Evolutionary conservation across 2,329 filamentous ascomycete species (phyloP).

Genomic region (Trichophyton equinum): DNA sequence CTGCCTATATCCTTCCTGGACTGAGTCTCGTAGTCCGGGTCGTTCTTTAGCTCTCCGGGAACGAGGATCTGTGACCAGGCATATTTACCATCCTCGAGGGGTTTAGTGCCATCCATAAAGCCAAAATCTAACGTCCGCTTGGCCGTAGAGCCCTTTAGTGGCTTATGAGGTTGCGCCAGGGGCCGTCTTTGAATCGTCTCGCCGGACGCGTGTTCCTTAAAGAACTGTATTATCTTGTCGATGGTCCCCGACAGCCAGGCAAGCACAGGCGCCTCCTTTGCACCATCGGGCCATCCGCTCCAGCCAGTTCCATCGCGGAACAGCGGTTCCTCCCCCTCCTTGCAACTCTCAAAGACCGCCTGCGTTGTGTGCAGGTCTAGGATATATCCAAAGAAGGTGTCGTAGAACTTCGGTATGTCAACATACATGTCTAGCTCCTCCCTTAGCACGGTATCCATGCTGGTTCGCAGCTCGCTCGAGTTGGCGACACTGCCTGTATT

Average conservation of each 20-base stretch:
- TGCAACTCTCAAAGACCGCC: constrained; percentile 19
- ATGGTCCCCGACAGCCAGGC: constrained; percentile 15
- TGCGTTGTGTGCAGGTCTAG: constrained; percentile 15
- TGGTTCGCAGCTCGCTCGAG: background rate
- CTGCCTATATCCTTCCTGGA: constrained; percentile 20
- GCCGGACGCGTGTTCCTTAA: constrained; percentile 8
- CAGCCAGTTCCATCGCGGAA: constrained; percentile 18
- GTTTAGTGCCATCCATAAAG: constrained; percentile 22
- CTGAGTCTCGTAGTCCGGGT: constrained; percentile 19
- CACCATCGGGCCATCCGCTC: constrained; percentile 19
- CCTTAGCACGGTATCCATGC: background rate
- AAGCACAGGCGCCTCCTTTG: constrained; percentile 19
- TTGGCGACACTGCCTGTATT: background rate
- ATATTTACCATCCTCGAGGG: constrained; percentile 15
- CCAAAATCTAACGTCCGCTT: constrained; percentile 26
- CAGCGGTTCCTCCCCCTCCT: constrained; percentile 16
- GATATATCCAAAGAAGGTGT: constrained; percentile 18
- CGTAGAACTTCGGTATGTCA: constrained; percentile 18
- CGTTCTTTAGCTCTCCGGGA: constrained; percentile 25
- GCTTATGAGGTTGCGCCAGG: constrained; percentile 16
- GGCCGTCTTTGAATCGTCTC: constrained; percentile 7
- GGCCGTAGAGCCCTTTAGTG: constrained; percentile 21
- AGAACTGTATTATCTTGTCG: constrained; percentile 11
- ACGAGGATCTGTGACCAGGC: constrained; percentile 36
- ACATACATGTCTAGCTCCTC: constrained; percentile 13